Conservation (phyloP, 2,329 filamentous ascomycete genomes). For the Penicillium sp. region DNA sequence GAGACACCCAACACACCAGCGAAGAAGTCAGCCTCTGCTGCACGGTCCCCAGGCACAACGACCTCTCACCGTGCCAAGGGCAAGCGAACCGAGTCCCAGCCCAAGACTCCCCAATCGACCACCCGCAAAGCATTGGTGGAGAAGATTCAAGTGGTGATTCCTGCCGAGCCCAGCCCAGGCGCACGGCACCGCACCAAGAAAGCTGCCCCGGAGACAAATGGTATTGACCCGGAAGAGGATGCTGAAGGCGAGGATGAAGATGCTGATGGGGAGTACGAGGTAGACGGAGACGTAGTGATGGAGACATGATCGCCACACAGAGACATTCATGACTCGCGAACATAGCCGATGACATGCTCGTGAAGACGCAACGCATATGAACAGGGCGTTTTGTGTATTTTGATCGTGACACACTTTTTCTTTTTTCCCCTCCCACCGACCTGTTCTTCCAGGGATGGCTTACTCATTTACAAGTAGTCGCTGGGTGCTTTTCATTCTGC, state of each 20-base stretch:
- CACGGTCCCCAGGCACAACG: constrained; percentile 18
- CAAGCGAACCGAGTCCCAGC: constrained; percentile 10
- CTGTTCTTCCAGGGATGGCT: constrained; percentile 1
- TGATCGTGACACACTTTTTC: constrained; percentile 7
- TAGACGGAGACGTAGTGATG: constrained; percentile 31
- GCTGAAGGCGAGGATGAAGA: constrained; percentile 32
- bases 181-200: constrained; percentile 14
- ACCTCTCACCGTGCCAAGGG: constrained; percentile 14
- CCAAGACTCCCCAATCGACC: constrained; percentile 20
- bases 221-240: constrained; percentile 24
- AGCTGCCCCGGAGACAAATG: constrained; percentile 16
- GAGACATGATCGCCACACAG: constrained; percentile 22
- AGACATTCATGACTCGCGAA: constrained; percentile 4
- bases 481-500: constrained; percentile 8
- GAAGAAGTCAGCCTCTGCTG: constrained; percentile 13
- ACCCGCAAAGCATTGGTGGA: constrained; percentile 24
- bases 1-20: constrained; percentile 14
- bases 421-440: constrained; percentile 4
- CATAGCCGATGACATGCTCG: constrained; percentile 9
- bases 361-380: constrained; percentile 22
- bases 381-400: constrained; percentile 28
- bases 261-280: constrained; percentile 25
- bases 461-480: constrained; percentile 6
- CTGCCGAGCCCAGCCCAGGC: constrained; percentile 24
- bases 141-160: constrained; percentile 28